Evolutionary conservation across 306 rosid genomes (phyloP).

Genomic region (Cicer arietinum): DNA sequence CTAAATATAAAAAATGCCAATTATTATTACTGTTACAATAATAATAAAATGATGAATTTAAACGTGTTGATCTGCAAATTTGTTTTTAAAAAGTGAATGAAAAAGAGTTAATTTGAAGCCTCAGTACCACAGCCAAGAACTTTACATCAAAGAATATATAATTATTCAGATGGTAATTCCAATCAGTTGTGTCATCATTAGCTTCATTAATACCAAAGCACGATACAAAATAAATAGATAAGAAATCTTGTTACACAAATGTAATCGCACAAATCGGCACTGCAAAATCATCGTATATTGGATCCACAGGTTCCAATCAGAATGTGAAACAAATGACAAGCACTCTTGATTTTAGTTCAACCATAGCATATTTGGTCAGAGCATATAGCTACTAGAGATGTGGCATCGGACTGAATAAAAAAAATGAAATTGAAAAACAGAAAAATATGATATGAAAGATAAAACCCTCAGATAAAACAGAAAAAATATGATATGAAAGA

Average conservation of each 20-base stretch:
- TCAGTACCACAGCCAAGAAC: conserved; percentile 7
- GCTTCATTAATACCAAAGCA: background rate
- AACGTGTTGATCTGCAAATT: background rate
- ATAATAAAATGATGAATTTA: background rate
- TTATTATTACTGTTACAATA: no score
- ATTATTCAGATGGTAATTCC: background rate
- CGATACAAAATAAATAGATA: no score
- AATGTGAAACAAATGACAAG: background rate
- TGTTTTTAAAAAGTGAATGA: background rate
- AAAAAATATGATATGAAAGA: no score
- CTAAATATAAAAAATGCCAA: no score
- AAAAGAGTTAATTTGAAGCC: background rate
- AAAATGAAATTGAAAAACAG: no score
- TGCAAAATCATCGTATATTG: background rate
- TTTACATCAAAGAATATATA: background rate
- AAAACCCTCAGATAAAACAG: no score
- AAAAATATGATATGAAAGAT: no score
- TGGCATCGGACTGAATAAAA: no score
- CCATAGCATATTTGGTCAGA: no score
- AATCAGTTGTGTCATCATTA: background rate
- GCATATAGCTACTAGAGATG: no score
- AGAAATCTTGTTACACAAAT: background rate
- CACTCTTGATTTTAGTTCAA: conserved; percentile 1
- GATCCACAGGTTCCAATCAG: background rate
- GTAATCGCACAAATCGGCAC: background rate